These are phyloP conservation scores for Penicillium sp. DNA, from an alignment of 2,329 filamentous ascomycete species.

Conservation along the genomic window DNA sequence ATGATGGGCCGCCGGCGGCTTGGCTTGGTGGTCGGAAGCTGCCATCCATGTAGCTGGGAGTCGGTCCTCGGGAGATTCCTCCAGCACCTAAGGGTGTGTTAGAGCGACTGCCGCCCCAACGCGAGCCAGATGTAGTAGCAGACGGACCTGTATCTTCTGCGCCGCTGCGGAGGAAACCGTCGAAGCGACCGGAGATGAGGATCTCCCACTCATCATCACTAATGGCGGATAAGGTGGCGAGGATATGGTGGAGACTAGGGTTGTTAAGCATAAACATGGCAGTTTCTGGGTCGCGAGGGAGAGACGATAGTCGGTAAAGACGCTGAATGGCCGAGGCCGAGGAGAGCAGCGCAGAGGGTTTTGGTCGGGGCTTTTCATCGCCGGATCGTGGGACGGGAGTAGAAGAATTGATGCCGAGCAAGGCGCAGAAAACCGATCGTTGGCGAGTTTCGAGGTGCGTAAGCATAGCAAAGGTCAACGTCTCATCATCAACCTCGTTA, in stretches of 20 bases:
- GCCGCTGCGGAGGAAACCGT: slow-evolving; percentile 92
- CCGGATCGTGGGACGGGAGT: slow-evolving; percentile 58
- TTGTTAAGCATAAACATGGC: slow-evolving; percentile 85
- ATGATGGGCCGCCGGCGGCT: slow-evolving; percentile 44
- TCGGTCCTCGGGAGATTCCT: slow-evolving; percentile 37
- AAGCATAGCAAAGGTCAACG: slow-evolving; percentile 86
- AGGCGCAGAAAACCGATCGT: slow-evolving; percentile 76
- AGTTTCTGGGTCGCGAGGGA: slow-evolving; percentile 80
- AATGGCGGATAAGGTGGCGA: slow-evolving; percentile 83
- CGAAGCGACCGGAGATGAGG: slow-evolving; percentile 86
- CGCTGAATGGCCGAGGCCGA: slow-evolving; percentile 78
- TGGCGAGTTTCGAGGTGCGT: slow-evolving; percentile 78
- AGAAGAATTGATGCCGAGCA: slow-evolving; percentile 62
- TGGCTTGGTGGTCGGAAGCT: slow-evolving; percentile 45
- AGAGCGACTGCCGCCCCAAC: slow-evolving; percentile 42
- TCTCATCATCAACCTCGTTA: slow-evolving; percentile 91
- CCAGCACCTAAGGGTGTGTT: slow-evolving; percentile 33
- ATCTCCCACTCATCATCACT: slow-evolving; percentile 96
- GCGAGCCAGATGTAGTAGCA: slow-evolving; percentile 23
- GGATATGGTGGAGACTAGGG: slow-evolving; percentile 75
- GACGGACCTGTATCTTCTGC: slow-evolving; percentile 59
- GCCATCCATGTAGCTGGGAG: slow-evolving; percentile 38
- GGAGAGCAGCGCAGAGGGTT: slow-evolving; percentile 72
- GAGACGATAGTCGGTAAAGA: slow-evolving; percentile 70
- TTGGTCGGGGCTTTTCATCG: slow-evolving; percentile 65